A percentile compares a stretch with the other conserved stretches of the same genome.
Evolutionary conservation across 73 alveolate species (phyloP).

Genomic region (Durusdinium trenchii): DNA sequence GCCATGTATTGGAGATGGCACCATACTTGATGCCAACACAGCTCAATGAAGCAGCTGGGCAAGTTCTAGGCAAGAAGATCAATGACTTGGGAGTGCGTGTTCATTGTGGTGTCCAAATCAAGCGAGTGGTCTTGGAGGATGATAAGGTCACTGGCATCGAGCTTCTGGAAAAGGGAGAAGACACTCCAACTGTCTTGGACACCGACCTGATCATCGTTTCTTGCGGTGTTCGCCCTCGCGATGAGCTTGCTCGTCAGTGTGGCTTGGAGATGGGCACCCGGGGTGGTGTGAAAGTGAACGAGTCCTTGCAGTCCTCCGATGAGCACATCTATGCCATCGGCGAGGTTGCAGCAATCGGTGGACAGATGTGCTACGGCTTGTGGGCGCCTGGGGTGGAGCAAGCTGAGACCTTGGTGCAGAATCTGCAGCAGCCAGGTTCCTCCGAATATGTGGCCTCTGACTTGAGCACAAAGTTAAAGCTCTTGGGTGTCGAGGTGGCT

Average conservation of each 20-base stretch:
- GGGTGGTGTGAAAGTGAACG: conserved; percentile 89
- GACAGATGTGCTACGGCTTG: conserved; percentile 52
- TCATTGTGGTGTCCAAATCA: conserved; percentile 36
- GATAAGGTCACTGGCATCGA: conserved; percentile 65
- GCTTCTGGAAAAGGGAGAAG: not conserved
- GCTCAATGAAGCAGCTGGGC: conserved; percentile 36
- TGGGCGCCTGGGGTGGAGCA: conserved; percentile 74
- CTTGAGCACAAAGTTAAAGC: conserved; percentile 81
- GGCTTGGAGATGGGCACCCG: conserved; percentile 66
- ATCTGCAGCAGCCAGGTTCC: not conserved
- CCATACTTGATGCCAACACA: conserved; percentile 95
- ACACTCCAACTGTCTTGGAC: conserved; percentile 35
- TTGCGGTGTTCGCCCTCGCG: conserved; percentile 84
- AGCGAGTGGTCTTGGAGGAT: conserved; percentile 20
- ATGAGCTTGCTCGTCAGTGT: conserved; percentile 39
- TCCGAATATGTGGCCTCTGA: not conserved
- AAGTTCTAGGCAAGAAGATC: conserved; percentile 25
- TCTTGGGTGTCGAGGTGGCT: conserved; percentile 83
- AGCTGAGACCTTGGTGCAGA: conserved; percentile 22
- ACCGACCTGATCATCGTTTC: conserved; percentile 51
- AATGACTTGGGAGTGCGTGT: conserved; percentile 29
- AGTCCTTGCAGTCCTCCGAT: conserved; percentile 39
- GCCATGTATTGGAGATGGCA: conserved; percentile 92
- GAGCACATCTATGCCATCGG: conserved; percentile 74
- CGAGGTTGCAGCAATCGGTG: conserved; percentile 71